Base-by-base conservation (phyloP, 768 basidiomycete genomes). In the Lactifluus echinatus region DNA sequence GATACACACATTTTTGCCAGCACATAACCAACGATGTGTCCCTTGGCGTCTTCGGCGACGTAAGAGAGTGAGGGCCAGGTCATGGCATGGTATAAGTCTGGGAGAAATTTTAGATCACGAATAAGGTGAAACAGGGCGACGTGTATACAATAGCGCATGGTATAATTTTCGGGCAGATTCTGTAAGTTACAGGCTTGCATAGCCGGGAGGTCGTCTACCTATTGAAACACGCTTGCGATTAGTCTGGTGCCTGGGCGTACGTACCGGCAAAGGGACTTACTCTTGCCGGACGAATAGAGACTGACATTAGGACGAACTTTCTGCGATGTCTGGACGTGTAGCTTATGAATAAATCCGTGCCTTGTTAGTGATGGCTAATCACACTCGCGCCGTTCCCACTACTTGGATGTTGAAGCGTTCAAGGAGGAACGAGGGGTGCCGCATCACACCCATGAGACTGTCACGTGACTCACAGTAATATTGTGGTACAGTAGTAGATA, bases 161-260 rank as follows among this genome's bases (percentile, higher is more conserved):
- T 82, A 66, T 93, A 93, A 73, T 93, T 92, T 71, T 95, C 93
- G 0, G 93, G 93, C 29, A 97, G 74, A 66, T 95, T 96, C 69
- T 93, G 85, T 60, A 95, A 75, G 70, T 97, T 97, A 66, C 89
- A 85, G 54, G 91, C 86, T 71, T 97, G 93, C 91, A 96, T 95
- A 15, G 87, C 91, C 64, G 84, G 74, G 63, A 95, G 79, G 72
- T 96, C 93, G 49, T 87, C 89, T 66, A 87, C 79, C 91, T 94
- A 21, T 55, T 19, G 36, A 15, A 43, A 28, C 8, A 19, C 34
- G n/a, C n/a, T n/a, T 14, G 24, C 48, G 21, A 66, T 44, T 61
- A 64, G 55, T 49, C 21, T 21, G 40, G 45, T 11, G 47, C 21
- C 23, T 37, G n/a, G n/a, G n/a, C n/a, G n/a, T 37, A 24, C 26